Conservation (phyloP, 1,139 yeast genomes). For the Scheffersomyces insectosa region DNA sequence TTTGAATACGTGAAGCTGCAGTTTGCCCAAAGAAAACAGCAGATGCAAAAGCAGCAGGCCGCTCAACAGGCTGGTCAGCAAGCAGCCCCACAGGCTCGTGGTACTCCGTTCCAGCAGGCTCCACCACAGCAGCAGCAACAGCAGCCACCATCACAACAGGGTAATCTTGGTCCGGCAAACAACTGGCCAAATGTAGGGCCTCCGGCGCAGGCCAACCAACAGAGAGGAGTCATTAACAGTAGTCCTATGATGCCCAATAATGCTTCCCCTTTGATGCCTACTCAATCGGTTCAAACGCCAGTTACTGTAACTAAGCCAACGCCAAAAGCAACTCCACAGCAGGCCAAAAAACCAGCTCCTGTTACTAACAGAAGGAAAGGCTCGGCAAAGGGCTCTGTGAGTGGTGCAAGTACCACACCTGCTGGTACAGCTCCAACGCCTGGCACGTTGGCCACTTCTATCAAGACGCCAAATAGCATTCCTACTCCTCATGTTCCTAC, state of each 20-base stretch:
- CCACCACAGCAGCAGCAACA: conserved; percentile 14
- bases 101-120: conserved; percentile 8
- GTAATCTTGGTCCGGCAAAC: conserved; percentile 19
- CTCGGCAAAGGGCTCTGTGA: conserved; percentile 19
- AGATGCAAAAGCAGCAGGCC: conserved; percentile 22
- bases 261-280: conserved; percentile 21
- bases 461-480: conserved; percentile 48
- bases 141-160: conserved; percentile 2
- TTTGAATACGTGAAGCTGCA: conserved; percentile 67
- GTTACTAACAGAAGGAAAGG: conserved; percentile 28
- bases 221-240: conserved; percentile 11
- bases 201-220: conserved; percentile 9
- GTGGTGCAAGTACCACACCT: conserved; percentile 33
- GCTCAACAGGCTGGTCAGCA: not conserved
- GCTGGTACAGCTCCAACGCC: conserved; percentile 44
- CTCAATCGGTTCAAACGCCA: conserved; percentile 4
- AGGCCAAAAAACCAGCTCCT: conserved; percentile 7
- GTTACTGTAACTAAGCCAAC: not conserved
- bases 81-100: conserved; percentile 3
- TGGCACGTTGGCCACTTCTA: conserved; percentile 39
- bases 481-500: conserved; percentile 44
- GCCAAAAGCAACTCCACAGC: conserved; percentile 6
- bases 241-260: conserved; percentile 28
- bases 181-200: conserved; percentile 24
- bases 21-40: conserved; percentile 37